Evolutionary conservation across 1,284 basidiomycete genomes (phyloP).

Genomic region (Moesziomyces parantarcticus): DNA sequence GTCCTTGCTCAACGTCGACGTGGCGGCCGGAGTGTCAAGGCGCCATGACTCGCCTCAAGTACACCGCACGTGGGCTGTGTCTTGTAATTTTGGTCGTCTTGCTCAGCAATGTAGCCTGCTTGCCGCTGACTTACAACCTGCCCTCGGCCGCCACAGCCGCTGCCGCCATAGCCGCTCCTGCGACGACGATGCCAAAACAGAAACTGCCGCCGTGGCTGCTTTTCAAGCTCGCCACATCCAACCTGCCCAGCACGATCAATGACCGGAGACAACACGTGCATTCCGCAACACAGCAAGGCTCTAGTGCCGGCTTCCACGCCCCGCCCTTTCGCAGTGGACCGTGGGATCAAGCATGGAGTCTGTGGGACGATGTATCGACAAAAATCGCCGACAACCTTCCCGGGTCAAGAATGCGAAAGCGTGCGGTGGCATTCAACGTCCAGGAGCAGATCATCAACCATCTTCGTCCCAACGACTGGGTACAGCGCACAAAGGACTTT

Average conservation of each 20-base stretch:
- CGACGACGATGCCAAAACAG: not conserved
- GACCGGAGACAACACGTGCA: too few species aligned
- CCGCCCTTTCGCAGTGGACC: conserved; percentile 11
- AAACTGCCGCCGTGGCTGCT: not conserved
- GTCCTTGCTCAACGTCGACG: too few species aligned
- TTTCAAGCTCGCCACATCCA: not conserved
- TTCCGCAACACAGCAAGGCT: too few species aligned
- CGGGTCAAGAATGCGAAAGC: not conserved
- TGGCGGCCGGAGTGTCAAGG: too few species aligned
- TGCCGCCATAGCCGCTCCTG: not conserved
- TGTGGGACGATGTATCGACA: not conserved
- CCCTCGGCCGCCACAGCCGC: too few species aligned
- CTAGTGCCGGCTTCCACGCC: too few species aligned
- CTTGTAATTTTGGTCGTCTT: not conserved
- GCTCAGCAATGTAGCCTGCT: not conserved
- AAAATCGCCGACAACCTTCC: not conserved
- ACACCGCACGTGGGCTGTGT: too few species aligned
- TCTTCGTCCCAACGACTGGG: conserved; percentile 10
- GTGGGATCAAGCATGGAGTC: conserved; percentile 14
- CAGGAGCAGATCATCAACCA: conserved; percentile 11
- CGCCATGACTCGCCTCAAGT: not conserved
- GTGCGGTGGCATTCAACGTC: not conserved
- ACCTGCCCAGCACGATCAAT: not conserved
- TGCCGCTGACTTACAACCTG: not conserved
- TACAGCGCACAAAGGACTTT: conserved; percentile 20